Conservation (phyloP, 352 stramenopile genomes). For the Globisporangium nodosum region DNA sequence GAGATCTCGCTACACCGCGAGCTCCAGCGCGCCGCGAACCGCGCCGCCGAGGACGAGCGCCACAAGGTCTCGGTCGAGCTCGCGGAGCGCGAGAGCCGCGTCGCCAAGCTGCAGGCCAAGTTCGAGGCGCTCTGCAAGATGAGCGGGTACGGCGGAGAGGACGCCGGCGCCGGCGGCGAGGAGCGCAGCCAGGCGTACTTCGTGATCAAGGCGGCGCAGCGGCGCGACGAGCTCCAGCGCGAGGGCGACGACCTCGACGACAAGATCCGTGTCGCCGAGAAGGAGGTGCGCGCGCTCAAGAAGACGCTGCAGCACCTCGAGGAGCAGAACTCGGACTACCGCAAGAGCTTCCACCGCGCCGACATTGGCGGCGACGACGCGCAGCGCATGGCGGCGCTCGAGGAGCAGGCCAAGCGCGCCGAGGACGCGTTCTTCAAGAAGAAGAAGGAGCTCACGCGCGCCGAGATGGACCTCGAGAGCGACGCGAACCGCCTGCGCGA, state of each 20-base stretch:
- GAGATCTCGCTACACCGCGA: conserved; percentile 88
- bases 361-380: conserved; percentile 85
- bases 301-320: conserved; percentile 92
- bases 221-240: conserved; percentile 92
- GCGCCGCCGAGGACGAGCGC: conserved; percentile 88
- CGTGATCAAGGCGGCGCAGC: conserved; percentile 94
- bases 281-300: conserved; percentile 91
- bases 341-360: conserved; percentile 90
- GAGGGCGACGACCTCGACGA: conserved; percentile 94
- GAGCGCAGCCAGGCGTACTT: conserved; percentile 92
- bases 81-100: conserved; percentile 73
- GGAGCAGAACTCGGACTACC: conserved; percentile 91
- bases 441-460: conserved; percentile 92
- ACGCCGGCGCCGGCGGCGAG: conserved; percentile 59
- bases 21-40: conserved; percentile 86
- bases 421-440: conserved; percentile 90
- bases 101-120: conserved; percentile 92
- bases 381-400: conserved; percentile 78
- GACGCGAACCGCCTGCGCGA: conserved; percentile 61
- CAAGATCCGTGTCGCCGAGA: conserved; percentile 90
- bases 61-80: conserved; percentile 92
- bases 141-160: conserved; percentile 56
- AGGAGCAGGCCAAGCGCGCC: conserved; percentile 82
- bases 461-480: conserved; percentile 81
- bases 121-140: conserved; percentile 90